These are phyloP conservation scores for Gillenia trifoliata DNA, from an alignment of 306 rosid species.

Conservation along the genomic window DNA sequence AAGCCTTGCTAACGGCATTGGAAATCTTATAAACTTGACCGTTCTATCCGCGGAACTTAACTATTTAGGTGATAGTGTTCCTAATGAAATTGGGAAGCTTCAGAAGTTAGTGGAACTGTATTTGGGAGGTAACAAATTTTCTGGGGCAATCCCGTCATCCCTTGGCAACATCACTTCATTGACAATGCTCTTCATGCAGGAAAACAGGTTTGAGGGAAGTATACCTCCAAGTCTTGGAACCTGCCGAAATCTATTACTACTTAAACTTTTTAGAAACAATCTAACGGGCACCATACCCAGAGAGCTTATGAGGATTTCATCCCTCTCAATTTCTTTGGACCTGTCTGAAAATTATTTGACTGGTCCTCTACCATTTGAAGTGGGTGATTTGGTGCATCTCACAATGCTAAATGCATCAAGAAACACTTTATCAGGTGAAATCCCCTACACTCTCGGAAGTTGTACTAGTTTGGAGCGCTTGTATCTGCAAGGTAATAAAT, in stretches of 20 bases:
- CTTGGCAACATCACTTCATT: neutral
- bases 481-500: no score
- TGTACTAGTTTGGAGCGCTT: fast-evolving
- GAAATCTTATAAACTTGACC: no score
- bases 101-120: fast-evolving
- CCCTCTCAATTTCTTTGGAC: no score
- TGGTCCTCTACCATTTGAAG: no score
- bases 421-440: no score
- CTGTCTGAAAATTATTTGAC: no score
- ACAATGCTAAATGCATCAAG: fast-evolving
- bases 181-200: fast-evolving
- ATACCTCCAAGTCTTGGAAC: no score
- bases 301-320: no score
- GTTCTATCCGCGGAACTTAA: no score
- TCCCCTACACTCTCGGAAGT: fast-evolving
- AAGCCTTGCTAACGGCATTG: neutral
- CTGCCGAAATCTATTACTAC: fast-evolving
- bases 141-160: neutral
- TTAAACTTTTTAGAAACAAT: fast-evolving
- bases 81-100: neutral
- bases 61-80: neutral
- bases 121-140: neutral
- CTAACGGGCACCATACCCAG: no score
- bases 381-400: no score
- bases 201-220: no score